phyloP scores from a whole-genome alignment of 2,329 filamentous ascomycete species.

The Emmonsia crescens region DNA sequence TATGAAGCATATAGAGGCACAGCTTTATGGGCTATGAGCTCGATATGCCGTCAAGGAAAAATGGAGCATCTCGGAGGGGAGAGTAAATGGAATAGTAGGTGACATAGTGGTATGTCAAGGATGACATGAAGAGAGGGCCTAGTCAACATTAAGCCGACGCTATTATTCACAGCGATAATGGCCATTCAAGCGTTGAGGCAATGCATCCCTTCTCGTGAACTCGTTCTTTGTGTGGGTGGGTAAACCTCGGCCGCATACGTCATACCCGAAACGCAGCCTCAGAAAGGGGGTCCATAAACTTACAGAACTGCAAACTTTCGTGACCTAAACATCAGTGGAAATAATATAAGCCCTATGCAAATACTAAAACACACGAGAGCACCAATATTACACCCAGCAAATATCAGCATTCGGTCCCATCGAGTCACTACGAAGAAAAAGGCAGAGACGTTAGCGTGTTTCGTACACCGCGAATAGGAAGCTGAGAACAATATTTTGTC shows the following conservation, averaged over 20 bases:
- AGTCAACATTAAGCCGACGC: not conserved
- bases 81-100: not conserved
- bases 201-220: not conserved
- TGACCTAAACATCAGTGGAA: constrained; percentile 70
- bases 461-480: constrained; percentile 6
- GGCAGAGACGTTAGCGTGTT: constrained; percentile 12
- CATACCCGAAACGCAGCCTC: constrained; percentile 10
- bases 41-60: not conserved
- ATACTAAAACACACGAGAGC: constrained; percentile 87
- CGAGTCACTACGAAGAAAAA: constrained; percentile 61
- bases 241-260: not conserved
- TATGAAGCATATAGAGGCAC: not conserved
- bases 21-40: not conserved
- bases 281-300: constrained; percentile 40
- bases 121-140: not conserved
- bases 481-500: not conserved
- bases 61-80: not conserved
- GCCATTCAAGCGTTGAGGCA: not conserved
- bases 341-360: constrained; percentile 69
- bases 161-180: not conserved
- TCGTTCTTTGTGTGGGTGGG: not conserved
- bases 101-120: not conserved
- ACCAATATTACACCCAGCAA: constrained; percentile 79
- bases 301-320: constrained; percentile 96
- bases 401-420: constrained; percentile 92